Evolutionary conservation across 2,329 filamentous ascomycete genomes (phyloP), one percentile per base, ranked within the genome.

Genomic region (Trichophyton schoenleinii): DNA sequence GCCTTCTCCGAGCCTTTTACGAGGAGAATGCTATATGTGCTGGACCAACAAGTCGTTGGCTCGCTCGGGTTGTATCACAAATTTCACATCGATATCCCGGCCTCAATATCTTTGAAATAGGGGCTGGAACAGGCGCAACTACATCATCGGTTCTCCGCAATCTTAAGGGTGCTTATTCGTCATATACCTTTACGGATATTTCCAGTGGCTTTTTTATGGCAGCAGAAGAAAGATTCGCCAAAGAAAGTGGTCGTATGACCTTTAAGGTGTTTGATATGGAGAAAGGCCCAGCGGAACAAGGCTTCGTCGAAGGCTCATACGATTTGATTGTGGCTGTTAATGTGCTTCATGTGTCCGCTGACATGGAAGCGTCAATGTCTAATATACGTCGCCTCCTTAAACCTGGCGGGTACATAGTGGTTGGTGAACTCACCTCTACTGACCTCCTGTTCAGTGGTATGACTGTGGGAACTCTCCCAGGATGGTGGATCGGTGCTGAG

Each of bases 131-230:
- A 2, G 78, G 77, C 2, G 72, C 71, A 9, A 70, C 76, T 0
- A 80, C 78, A 0, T 66, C 69, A 1, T 61, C 60, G 1, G 66
- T 79, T 3, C 65, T 80, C 2, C 59, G 66, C 1, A 57, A 59
- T 3, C 64, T 78, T 13, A 70, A 67, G 0, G 13, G 64, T 1
- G 63, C 63, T 8, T 76, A 74, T 53, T 64, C 68, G 1, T 71
- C 69, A 1, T 81, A 80, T 65, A 77, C 74, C 0, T 81, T 71
- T 66, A 80, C 79, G 0, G 78, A 80, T 61, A 72, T 79, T 13
- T 74, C 74, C 0, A 62, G 70, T 2, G 72, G 69, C 6, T 77
- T 77, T 66, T 78, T 80, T 60, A 71, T 73, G 15, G 64, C 68
- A 1, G 75, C 73, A 0, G 63, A 67, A 20, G 67, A 70, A 25